phyloP scores from a whole-genome alignment of 441 rosid species.

The Euphorbia schlechtendalii region DNA sequence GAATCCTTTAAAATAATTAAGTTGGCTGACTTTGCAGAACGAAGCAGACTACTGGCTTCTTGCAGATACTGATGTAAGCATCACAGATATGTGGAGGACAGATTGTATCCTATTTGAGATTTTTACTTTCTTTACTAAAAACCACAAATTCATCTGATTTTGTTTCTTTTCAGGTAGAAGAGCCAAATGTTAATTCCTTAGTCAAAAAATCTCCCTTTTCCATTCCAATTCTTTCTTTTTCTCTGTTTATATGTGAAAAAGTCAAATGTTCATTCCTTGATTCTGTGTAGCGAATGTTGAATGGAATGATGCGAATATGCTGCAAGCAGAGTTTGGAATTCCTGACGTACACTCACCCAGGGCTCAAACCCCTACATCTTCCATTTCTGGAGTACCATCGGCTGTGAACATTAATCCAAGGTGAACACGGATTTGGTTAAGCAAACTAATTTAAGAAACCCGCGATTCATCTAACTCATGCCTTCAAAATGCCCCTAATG shows the following conservation, averaged over 20 bases:
- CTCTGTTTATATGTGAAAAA: constrained; percentile 2
- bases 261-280: constrained; percentile 36
- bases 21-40: constrained; percentile 42
- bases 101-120: constrained; percentile 62
- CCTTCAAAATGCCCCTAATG: not conserved
- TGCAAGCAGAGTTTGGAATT: constrained; percentile 45
- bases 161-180: not conserved
- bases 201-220: constrained; percentile 16
- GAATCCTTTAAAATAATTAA: not conserved
- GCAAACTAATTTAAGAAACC: not conserved
- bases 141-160: not conserved
- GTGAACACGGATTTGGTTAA: not conserved
- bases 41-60: constrained; percentile 88
- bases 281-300: constrained; percentile 50
- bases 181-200: constrained; percentile 32
- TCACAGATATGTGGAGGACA: constrained; percentile 86
- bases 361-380: not conserved
- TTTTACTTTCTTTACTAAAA: not conserved
- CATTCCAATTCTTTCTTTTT: not conserved
- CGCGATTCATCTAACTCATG: not conserved
- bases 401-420: not conserved
- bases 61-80: constrained; percentile 74
- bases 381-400: not conserved
- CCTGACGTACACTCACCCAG: constrained; percentile 29
- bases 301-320: constrained; percentile 44